These are phyloP conservation scores for Tanacetum coccineum DNA, from an alignment of 129 eudicot genomes.

Conservation along the genomic window DNA sequence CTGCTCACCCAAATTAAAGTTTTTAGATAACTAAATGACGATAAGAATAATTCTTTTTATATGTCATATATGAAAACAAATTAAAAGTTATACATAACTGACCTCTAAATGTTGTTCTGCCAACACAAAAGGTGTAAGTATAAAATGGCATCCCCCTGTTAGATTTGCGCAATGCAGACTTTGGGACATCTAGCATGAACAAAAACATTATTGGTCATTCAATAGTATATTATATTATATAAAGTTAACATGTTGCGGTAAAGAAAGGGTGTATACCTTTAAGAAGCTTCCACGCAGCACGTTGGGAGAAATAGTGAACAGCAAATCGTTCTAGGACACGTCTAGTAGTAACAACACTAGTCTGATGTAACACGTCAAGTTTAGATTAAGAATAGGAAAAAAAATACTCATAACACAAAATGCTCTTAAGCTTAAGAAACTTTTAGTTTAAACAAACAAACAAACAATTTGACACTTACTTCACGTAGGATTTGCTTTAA, in stretches of 20 bases:
- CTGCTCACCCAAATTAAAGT: slow-evolving; percentile 35
- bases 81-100: not conserved
- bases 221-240: not conserved
- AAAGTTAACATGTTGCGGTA: slow-evolving; percentile 5
- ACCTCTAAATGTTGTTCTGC: slow-evolving; percentile 90
- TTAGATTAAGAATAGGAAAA: too few species aligned
- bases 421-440: not conserved
- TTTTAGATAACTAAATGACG: not conserved
- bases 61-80: not conserved
- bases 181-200: slow-evolving; percentile 60
- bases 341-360: slow-evolving; percentile 78
- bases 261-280: slow-evolving; percentile 53
- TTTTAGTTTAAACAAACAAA: not conserved
- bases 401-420: not conserved
- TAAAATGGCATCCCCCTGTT: slow-evolving; percentile 58
- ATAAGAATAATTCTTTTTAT: not conserved
- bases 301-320: slow-evolving; percentile 67
- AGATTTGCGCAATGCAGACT: slow-evolving; percentile 86
- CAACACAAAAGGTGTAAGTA: slow-evolving; percentile 50
- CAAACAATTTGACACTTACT: slow-evolving; percentile 33
- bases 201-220: not conserved
- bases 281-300: slow-evolving; percentile 91
- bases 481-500: slow-evolving; percentile 79
- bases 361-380: slow-evolving; percentile 30
- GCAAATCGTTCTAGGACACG: slow-evolving; percentile 84